Conservation (phyloP, 495 filamentous ascomycete species). For the Diplogelasinospora grovesii region DNA sequence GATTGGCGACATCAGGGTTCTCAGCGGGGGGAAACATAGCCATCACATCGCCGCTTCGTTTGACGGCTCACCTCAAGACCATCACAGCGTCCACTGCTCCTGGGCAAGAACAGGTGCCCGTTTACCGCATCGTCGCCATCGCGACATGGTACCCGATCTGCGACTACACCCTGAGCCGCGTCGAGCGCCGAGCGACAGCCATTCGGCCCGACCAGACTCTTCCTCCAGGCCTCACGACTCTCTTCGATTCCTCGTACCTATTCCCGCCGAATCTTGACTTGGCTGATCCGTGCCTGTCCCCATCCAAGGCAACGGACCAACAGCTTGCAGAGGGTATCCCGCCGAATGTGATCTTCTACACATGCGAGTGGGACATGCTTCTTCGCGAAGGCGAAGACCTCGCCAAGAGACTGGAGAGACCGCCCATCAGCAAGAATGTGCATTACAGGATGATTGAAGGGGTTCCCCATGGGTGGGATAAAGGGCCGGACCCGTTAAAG, state of each 20-base stretch:
- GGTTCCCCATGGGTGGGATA: conserved; percentile 80
- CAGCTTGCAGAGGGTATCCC: conserved; percentile 38
- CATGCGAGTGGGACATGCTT: conserved; percentile 91
- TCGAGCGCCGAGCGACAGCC: conserved; percentile 57
- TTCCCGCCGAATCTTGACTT: conserved; percentile 38
- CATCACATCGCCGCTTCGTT: conserved; percentile 68
- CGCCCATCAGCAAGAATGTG: conserved; percentile 59
- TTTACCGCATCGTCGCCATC: conserved; percentile 29
- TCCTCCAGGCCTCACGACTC: conserved; percentile 63
- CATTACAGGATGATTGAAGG: conserved; percentile 64
- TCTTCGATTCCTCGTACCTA: conserved; percentile 85
- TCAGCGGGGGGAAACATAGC: conserved; percentile 82
- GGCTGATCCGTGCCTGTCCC: conserved; percentile 32
- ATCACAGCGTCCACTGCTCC: not conserved
- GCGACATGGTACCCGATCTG: conserved; percentile 80
- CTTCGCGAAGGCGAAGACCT: conserved; percentile 68
- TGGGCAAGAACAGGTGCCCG: conserved; percentile 13
- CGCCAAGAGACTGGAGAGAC: conserved; percentile 48
- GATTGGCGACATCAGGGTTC: conserved; percentile 74
- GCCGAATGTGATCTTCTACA: conserved; percentile 53
- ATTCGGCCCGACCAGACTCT: conserved; percentile 65
- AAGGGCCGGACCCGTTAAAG: conserved; percentile 70
- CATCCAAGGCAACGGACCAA: conserved; percentile 32
- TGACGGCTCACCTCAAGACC: conserved; percentile 36
- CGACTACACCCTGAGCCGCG: conserved; percentile 73